Conservation (phyloP, 1,284 basidiomycete species). For the Anthracocystis panici-leucophaei region DNA sequence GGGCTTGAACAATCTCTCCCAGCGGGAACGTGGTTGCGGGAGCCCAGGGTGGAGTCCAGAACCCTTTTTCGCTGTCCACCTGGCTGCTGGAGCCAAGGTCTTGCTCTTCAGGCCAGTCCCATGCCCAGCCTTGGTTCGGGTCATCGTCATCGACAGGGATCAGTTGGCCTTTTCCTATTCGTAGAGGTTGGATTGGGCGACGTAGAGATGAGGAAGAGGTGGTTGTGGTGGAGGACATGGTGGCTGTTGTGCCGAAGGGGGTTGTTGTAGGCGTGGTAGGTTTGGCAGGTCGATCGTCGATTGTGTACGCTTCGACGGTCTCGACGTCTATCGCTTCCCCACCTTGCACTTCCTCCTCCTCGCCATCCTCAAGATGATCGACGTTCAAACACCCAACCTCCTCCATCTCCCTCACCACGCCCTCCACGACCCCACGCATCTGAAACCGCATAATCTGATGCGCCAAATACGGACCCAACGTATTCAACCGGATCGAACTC, state of each 20-base stretch:
- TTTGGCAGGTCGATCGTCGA: not conserved
- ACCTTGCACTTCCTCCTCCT: not conserved
- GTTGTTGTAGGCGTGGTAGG: not conserved
- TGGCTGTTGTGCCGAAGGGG: slow-evolving; percentile 18
- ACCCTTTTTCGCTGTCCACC: slow-evolving; percentile 35
- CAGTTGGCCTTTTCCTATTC: slow-evolving; percentile 20
- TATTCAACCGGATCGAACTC: slow-evolving; percentile 89
- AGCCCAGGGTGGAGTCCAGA: slow-evolving; percentile 25
- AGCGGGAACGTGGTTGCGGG: slow-evolving; percentile 94
- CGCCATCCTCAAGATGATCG: too few relatives aligned
- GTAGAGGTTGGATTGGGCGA: slow-evolving; percentile 14
- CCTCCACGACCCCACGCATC: slow-evolving; percentile 69
- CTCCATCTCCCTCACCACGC: slow-evolving; percentile 18
- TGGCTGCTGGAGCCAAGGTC: not conserved
- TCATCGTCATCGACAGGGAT: slow-evolving; percentile 47
- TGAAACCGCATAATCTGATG: slow-evolving; percentile 86
- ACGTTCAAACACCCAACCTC: slow-evolving; percentile 10
- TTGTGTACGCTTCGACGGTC: slow-evolving; percentile 7
- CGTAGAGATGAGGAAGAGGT: not conserved
- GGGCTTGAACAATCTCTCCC: slow-evolving; percentile 88
- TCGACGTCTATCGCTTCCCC: slow-evolving; percentile 13
- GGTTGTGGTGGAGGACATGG: slow-evolving; percentile 3
- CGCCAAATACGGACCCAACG: slow-evolving; percentile 90
- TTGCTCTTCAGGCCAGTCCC: slow-evolving; percentile 68
- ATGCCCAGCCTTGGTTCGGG: slow-evolving; percentile 53